These are phyloP conservation scores for Sordariomycetes sp. DNA, from an alignment of 2,329 filamentous ascomycete genomes.

Conservation along the genomic window DNA sequence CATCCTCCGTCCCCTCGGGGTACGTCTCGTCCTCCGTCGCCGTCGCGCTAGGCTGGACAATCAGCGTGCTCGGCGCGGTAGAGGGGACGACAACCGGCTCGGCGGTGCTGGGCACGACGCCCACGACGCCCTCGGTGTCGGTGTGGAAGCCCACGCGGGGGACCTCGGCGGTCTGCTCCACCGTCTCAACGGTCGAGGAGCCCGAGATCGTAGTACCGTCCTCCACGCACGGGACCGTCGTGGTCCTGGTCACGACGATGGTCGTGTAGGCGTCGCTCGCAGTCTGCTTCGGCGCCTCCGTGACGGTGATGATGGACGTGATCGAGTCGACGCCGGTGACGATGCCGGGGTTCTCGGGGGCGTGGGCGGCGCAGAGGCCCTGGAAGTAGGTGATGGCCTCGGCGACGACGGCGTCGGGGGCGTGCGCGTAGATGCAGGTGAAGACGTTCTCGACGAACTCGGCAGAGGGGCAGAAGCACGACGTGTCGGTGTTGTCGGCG, in stretches of 20 bases:
- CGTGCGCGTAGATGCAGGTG: conserved; percentile 68
- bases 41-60: not conserved
- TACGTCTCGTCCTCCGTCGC: not conserved
- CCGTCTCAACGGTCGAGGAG: conserved; percentile 31
- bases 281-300: conserved; percentile 36
- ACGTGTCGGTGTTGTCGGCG: conserved; percentile 67
- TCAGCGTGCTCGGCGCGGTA: conserved; percentile 4
- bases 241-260: conserved; percentile 30
- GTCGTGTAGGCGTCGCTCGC: conserved; percentile 37
- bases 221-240: conserved; percentile 36
- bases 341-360: conserved; percentile 70
- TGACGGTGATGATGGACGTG: conserved; percentile 47
- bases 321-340: conserved; percentile 58
- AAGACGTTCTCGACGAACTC: conserved; percentile 70
- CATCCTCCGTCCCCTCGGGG: not conserved
- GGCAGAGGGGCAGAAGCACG: conserved; percentile 76
- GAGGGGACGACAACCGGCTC: conserved; percentile 7
- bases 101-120: conserved; percentile 7
- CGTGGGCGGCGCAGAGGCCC: conserved; percentile 73
- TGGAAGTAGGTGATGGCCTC: conserved; percentile 73
- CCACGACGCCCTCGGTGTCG: conserved; percentile 8
- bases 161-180: conserved; percentile 36
- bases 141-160: conserved; percentile 38
- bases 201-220: conserved; percentile 30
- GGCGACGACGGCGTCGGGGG: conserved; percentile 51